Base-by-base conservation (phyloP, 176 grass and related monocot species). In the Thalia dealbata region DNA sequence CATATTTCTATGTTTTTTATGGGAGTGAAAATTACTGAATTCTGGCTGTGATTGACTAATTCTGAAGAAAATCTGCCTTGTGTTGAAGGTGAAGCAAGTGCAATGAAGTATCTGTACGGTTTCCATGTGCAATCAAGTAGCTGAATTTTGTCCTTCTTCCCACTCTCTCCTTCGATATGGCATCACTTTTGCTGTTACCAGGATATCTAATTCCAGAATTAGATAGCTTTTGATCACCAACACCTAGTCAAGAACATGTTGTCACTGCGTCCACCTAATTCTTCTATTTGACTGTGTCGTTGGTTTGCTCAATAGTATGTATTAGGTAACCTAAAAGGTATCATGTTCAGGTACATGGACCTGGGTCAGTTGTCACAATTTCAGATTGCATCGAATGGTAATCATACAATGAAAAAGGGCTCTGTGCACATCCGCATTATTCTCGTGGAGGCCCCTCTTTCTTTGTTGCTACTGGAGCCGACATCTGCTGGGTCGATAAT, bases 391-490 rank as follows among this genome's bases (percentile, higher is more conserved):
- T 38, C 8, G 27, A 15, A 32, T 28, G 5, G 0, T 14, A 30
- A 32, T 7, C 14, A 12, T 10, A 61, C 56, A 61, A 24, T 61
- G 22, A 4, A 26, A 1, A 24, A 23, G 10, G 24, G 23, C 22
- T 10, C 14, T 64, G 26, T 64, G 14, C 61, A 64, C 28, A 64
- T 64, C 61, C 6, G 16, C 15, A 27, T 30, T 44, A 24, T 68
- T 68, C 65, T 22, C 23, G 7, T 41, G 21, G 19, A 68, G 65
- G 65, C 11, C 38, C 38, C 32, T 45, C 54, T 19, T 58, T 5
- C 14, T 68, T 68, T 68, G 65, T 68, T 44, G 65, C 65, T 41
- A 44, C 16, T 43, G n/a, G 32, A 45, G 43, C 65, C 38, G 65
- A 24, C 65, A 68, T n/a, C 10, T 2, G 18, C 38, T 22, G 14